These are phyloP conservation scores for Plectosphaerella sp. DNA, from an alignment of 2,329 filamentous ascomycete genomes.

Conservation along the genomic window DNA sequence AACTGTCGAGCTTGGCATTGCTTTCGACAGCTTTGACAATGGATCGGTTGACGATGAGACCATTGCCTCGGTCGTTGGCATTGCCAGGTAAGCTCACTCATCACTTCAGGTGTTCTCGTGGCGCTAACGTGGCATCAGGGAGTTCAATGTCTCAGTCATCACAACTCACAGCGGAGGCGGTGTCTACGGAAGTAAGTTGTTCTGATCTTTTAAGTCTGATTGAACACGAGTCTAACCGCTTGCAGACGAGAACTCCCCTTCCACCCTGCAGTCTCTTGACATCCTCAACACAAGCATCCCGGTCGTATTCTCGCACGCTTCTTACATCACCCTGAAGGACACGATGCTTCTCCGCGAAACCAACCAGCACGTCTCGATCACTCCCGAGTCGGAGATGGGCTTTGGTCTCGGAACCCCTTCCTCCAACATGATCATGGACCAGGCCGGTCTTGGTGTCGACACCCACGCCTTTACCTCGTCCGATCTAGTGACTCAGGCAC, in stretches of 20 bases:
- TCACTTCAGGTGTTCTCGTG: neutral
- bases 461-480: conserved; percentile 46
- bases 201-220: neutral
- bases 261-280: conserved; percentile 22
- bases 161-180: conserved; percentile 38
- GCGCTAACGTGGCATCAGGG: conserved; percentile 8
- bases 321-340: conserved; percentile 34
- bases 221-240: neutral
- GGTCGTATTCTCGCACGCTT: conserved; percentile 47
- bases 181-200: conserved; percentile 28
- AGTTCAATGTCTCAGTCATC: conserved; percentile 37
- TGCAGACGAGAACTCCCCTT: too few relatives aligned
- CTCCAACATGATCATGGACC: conserved; percentile 38
- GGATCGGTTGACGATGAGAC: conserved; percentile 19
- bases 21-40: conserved; percentile 32
- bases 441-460: conserved; percentile 49
- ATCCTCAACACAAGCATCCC: conserved; percentile 38
- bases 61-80: conserved; percentile 19
- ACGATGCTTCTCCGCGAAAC: conserved; percentile 35
- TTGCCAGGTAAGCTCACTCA: conserved; percentile 22
- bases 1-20: conserved; percentile 31
- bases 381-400: conserved; percentile 54
- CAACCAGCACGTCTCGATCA: conserved; percentile 51
- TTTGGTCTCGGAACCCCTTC: conserved; percentile 45
- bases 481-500: conserved; percentile 45